A percentile compares a stretch with the other conserved stretches of the same genome.
phyloP scores from a whole-genome alignment of 2,329 filamentous ascomycete species.

The Lachnellula cervina region DNA sequence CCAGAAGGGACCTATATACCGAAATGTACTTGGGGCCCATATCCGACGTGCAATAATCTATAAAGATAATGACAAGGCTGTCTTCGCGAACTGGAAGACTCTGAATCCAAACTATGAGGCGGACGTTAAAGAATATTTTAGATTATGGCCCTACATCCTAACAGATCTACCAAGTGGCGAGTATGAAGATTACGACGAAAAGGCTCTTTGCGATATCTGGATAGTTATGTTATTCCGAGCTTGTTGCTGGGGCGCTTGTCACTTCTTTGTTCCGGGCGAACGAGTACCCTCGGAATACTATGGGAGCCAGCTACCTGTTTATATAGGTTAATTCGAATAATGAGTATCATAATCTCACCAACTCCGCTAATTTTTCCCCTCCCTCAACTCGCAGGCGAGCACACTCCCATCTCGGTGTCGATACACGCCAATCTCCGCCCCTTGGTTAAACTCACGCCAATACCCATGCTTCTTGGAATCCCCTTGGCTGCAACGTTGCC shows the following conservation, averaged over 20 bases:
- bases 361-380: too few relatives aligned
- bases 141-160: slow-evolving; percentile 9
- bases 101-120: slow-evolving; percentile 12
- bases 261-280: slow-evolving; percentile 21
- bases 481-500: too few relatives aligned
- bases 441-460: too few relatives aligned
- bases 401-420: too few relatives aligned
- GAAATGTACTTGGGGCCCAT: slow-evolving; percentile 14
- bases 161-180: slow-evolving; percentile 8
- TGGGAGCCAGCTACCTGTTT: slow-evolving; percentile 21
- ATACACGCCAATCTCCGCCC: too few relatives aligned
- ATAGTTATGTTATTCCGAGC: slow-evolving; percentile 21
- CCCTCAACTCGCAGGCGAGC: too few relatives aligned
- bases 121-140: slow-evolving; percentile 17
- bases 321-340: slow-evolving; percentile 11
- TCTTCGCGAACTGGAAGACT: background rate
- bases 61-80: too few relatives aligned
- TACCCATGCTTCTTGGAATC: too few relatives aligned
- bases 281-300: slow-evolving; percentile 18
- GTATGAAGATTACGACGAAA: slow-evolving; percentile 4
- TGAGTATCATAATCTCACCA: too few relatives aligned
- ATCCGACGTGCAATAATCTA: too few relatives aligned
- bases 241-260: slow-evolving; percentile 20
- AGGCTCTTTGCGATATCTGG: slow-evolving; percentile 18
- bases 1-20: slow-evolving; percentile 2